phyloP scores from a whole-genome alignment of 1,284 basidiomycete genomes.

The Papiliotrema terrestris region DNA sequence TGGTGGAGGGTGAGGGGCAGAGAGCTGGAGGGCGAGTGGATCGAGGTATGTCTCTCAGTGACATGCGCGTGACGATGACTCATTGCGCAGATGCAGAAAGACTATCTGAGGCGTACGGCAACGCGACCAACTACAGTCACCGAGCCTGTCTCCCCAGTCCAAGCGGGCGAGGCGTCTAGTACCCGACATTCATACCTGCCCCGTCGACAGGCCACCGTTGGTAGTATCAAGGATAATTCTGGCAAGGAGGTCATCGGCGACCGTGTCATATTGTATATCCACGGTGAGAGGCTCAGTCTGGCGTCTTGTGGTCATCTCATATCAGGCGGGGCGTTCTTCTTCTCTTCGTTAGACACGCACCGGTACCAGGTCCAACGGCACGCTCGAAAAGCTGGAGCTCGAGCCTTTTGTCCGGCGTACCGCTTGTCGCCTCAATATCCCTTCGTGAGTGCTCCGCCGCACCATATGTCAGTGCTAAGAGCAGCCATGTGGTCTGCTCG shows the following conservation, averaged over 20 bases:
- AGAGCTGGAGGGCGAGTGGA: slow-evolving; percentile 81
- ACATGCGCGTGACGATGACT: neutral
- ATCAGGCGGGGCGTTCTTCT: slow-evolving; percentile 49
- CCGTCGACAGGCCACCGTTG: slow-evolving; percentile 17
- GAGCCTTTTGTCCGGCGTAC: slow-evolving; percentile 75
- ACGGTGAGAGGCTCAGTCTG: slow-evolving; percentile 35
- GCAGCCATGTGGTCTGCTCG: slow-evolving; percentile 52
- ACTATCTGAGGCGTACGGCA: slow-evolving; percentile 47
- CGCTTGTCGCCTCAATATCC: slow-evolving; percentile 88
- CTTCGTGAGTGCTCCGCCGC: too few species aligned
- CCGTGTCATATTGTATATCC: slow-evolving; percentile 48
- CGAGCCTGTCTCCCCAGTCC: neutral
- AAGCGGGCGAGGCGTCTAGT: neutral
- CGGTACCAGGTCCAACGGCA: slow-evolving; percentile 81
- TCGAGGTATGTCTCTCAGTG: slow-evolving; percentile 51
- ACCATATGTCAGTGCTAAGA: too few species aligned
- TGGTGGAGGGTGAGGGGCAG: slow-evolving; percentile 90
- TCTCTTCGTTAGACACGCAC: slow-evolving; percentile 34
- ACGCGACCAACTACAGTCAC: slow-evolving; percentile 10
- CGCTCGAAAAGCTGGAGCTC: slow-evolving; percentile 82
- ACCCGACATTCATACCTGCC: slow-evolving; percentile 17
- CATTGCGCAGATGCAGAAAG: slow-evolving; percentile 46
- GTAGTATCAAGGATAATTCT: slow-evolving; percentile 32
- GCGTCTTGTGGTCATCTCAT: too few species aligned
- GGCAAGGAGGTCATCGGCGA: slow-evolving; percentile 40